These are phyloP conservation scores for Bolboschoenus planiculmis DNA, from an alignment of 176 grass and related monocot genomes.

Conservation along the genomic window DNA sequence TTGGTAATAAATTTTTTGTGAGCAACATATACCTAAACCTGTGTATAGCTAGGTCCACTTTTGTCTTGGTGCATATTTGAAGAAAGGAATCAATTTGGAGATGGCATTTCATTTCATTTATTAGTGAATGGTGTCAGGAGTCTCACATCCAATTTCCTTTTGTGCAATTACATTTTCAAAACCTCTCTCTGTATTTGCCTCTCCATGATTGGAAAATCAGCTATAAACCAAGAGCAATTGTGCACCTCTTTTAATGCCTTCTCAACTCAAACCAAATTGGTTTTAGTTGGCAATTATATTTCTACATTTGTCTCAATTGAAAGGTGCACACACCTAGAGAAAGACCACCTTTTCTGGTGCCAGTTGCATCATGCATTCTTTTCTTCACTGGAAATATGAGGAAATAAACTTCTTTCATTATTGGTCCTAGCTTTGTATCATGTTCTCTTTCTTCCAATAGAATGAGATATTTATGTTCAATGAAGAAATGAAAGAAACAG, in stretches of 20 bases:
- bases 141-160: slow-evolving; percentile 6
- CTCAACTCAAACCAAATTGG: not conserved
- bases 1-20: not conserved
- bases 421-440: not conserved
- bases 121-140: not conserved
- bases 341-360: not conserved
- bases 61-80: slow-evolving; percentile 11
- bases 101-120: not conserved
- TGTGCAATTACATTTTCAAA: not conserved
- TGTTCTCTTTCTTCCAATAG: not conserved
- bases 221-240: not conserved
- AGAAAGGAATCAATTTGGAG: slow-evolving; percentile 15
- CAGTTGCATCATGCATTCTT: not conserved
- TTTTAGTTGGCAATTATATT: slow-evolving; percentile 4
- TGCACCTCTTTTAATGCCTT: not conserved
- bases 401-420: not conserved
- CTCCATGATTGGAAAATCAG: slow-evolving; percentile 5
- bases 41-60: not conserved
- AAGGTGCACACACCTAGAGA: not conserved
- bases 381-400: not conserved
- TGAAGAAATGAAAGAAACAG: not conserved
- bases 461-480: not conserved
- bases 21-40: not conserved
- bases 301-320: slow-evolving; percentile 13
- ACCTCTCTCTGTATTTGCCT: slow-evolving; percentile 8